Evolutionary conservation across 371 early-diverging fungal genomes (phyloP), one percentile per base, ranked within the genome.

Genomic region (Batkoa obscura): DNA sequence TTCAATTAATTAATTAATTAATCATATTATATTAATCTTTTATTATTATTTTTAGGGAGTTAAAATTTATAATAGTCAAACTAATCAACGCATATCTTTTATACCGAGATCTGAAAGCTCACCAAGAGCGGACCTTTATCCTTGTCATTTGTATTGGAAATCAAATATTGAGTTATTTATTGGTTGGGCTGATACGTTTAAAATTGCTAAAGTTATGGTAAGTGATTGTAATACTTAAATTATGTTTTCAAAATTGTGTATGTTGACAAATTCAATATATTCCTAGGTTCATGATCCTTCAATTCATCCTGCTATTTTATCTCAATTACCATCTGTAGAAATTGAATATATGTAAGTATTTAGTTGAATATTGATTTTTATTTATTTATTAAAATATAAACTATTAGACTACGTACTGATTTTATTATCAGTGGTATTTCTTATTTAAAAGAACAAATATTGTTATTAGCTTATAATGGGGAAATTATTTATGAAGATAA

Each of bases 111-210:
- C 90, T 5, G 72, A 69, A 13, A 75, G 75, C 30, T 82, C 82
- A 54, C 89, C 89, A 1, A 69, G 92, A 50, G 75, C 90, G 0
- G 97, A 95, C 59, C 70, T 93, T 4, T 94, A 80, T 62, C 75
- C 78, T 33, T 88, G 88, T 48, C 79, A 87, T 43, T 61, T 96
- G 58, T 75, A 77, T 61, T 97, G 97, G 97, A 82, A 78, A 46
- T 73, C 75, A 42, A 80, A 81, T 42, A 69, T 64, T 1, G 79
- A 78, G 0, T 65, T 97, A 49, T 61, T 89, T 39, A 80, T 94
- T 53, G 94, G 90, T 0, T 97, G 97, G 97, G 94, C 90, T 1
- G 84, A 94, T 58, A 77, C 75, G 35, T 84, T 96, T 42, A 90
- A 86, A 63, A 72, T 91, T 6, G 87, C 85, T 3, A 71, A 71